phyloP scores from a whole-genome alignment of 1,284 basidiomycete species.

The Vanrija humicola region DNA sequence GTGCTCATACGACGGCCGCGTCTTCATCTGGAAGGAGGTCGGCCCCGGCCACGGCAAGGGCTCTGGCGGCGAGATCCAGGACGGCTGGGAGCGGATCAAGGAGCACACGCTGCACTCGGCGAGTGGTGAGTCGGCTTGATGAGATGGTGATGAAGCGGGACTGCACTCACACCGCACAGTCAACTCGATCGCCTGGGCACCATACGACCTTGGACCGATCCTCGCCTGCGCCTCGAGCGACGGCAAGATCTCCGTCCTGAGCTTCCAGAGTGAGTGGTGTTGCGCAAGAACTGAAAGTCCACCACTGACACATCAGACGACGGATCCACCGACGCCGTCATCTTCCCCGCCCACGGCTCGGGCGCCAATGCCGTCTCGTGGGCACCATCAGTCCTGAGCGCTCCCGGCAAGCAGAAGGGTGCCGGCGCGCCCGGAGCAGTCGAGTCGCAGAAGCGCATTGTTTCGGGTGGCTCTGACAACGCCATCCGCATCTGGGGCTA shows the following conservation, averaged over 20 bases:
- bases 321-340: conserved; percentile 91
- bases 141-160: conserved; percentile 47
- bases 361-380: conserved; percentile 97
- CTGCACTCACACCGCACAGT: conserved; percentile 39
- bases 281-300: not conserved
- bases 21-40: conserved; percentile 93
- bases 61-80: conserved; percentile 49
- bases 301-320: conserved; percentile 61
- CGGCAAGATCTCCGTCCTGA: conserved; percentile 92
- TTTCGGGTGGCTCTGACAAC: conserved; percentile 93
- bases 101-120: conserved; percentile 93
- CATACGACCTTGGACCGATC: conserved; percentile 93
- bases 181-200: conserved; percentile 97
- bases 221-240: conserved; percentile 97
- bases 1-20: conserved; percentile 96
- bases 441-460: conserved; percentile 67
- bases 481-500: conserved; percentile 91
- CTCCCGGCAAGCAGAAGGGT: conserved; percentile 5
- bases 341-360: conserved; percentile 93
- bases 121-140: conserved; percentile 53
- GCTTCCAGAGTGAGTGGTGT: conserved; percentile 78
- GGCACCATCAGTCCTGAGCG: conserved; percentile 75
- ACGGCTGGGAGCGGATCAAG: conserved; percentile 86
- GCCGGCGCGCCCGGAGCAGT: conserved; percentile 8
- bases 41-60: conserved; percentile 41